Percentiles rank a stretch among this genome's conserved stretches.
These are phyloP conservation scores for Pneumocystis oryctolagi DNA, from an alignment of 1,139 yeast species.

Conservation along the genomic window DNA sequence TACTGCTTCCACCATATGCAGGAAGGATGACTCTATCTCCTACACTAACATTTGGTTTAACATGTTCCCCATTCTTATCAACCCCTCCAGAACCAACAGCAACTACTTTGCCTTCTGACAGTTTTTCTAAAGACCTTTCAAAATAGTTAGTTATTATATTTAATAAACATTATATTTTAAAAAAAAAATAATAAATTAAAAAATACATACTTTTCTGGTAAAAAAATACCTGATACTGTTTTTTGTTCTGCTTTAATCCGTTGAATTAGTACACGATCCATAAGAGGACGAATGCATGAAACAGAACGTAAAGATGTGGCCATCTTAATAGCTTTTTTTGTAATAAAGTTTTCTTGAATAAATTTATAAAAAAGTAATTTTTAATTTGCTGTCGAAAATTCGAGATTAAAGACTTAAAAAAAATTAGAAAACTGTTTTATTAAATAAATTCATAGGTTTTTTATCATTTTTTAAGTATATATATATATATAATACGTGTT, in stretches of 20 bases:
- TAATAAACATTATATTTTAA: not conserved
- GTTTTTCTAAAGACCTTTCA: conserved; percentile 42
- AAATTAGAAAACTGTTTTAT: not conserved
- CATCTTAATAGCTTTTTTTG: conserved; percentile 14
- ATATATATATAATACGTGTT: not conserved
- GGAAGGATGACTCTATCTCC: conserved; percentile 94
- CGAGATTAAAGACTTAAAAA: not conserved
- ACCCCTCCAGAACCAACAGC: conserved; percentile 41
- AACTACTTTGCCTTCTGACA: conserved; percentile 40
- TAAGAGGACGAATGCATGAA: conserved; percentile 74
- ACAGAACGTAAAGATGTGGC: conserved; percentile 65
- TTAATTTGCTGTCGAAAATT: not conserved
- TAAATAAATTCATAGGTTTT: not conserved
- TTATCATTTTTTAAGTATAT: not conserved
- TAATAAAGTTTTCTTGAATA: not conserved
- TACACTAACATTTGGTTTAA: conserved; percentile 58
- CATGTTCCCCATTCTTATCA: conserved; percentile 43
- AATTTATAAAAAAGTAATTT: too few species aligned
- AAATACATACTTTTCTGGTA: conserved; percentile 77
- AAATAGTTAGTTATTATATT: not conserved
- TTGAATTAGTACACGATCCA: conserved; percentile 92
- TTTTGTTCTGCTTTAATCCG: conserved; percentile 69
- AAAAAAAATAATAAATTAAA: not conserved
- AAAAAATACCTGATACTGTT: conserved; percentile 87
- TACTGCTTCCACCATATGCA: conserved; percentile 71